These are phyloP conservation scores for Pythium rhizo-oryzae DNA, from an alignment of 352 stramenopile genomes.

Conservation along the genomic window DNA sequence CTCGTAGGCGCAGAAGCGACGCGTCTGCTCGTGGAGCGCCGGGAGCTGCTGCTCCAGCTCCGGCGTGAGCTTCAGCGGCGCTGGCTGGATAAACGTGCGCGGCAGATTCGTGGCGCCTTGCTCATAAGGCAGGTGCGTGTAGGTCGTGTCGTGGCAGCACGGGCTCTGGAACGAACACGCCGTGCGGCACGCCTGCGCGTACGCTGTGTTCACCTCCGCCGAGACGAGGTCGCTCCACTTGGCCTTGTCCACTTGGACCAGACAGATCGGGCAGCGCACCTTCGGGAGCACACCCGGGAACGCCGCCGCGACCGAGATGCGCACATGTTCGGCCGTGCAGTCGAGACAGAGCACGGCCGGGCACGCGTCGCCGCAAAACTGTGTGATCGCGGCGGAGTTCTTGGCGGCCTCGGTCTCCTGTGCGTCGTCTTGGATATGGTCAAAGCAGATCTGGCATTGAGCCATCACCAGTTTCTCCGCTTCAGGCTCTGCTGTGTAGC, in stretches of 20 bases:
- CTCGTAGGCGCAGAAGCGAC: constrained; percentile 22
- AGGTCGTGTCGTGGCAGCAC: constrained; percentile 30
- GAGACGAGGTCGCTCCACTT: constrained; percentile 12
- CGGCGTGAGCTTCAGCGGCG: constrained; percentile 9
- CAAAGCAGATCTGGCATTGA: constrained; percentile 30
- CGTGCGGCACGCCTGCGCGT: constrained; percentile 17
- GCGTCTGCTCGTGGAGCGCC: constrained; percentile 4
- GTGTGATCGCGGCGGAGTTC: neutral
- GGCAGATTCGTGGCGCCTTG: neutral
- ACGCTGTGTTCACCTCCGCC: constrained; percentile 8
- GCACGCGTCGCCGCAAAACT: constrained; percentile 22
- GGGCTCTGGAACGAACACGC: constrained; percentile 31
- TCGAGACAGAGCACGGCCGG: constrained; percentile 21
- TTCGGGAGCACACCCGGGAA: constrained; percentile 43
- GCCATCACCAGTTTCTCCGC: neutral
- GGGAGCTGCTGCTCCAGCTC: constrained; percentile 11
- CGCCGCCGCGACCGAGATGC: constrained; percentile 1
- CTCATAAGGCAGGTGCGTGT: constrained; percentile 26
- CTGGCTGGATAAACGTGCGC: neutral
- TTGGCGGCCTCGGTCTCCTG: neutral
- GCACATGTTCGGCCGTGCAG: constrained; percentile 26
- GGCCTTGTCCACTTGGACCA: constrained; percentile 30
- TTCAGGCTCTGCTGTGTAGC: too few species aligned
- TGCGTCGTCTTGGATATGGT: constrained; percentile 1
- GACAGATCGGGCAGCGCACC: constrained; percentile 44